Percentiles rank a stretch among this genome's conserved stretches.
These are phyloP conservation scores for Polytolypa hystricis DNA, from an alignment of 2,329 filamentous ascomycete genomes.

Conservation along the genomic window DNA sequence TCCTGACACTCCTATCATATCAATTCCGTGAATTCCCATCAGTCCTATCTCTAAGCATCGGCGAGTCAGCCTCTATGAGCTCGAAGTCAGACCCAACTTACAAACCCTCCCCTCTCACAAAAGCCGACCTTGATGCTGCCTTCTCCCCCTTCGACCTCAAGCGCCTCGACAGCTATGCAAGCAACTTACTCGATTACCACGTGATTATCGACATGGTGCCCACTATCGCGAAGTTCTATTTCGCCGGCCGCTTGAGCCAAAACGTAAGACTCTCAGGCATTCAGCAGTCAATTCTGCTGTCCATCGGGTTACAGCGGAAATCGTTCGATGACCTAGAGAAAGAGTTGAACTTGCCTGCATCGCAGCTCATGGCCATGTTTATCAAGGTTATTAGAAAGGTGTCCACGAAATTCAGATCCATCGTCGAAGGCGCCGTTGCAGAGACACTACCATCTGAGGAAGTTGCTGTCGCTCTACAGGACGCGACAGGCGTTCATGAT, in stretches of 20 bases:
- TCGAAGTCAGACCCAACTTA: slow-evolving; percentile 53
- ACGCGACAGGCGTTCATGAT: slow-evolving; percentile 53
- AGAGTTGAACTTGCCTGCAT: slow-evolving; percentile 61
- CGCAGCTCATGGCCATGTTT: slow-evolving; percentile 89
- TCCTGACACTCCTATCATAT: slow-evolving; percentile 79
- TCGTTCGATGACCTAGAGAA: slow-evolving; percentile 67
- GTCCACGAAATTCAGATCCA: slow-evolving; percentile 60
- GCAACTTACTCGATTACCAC: slow-evolving; percentile 96
- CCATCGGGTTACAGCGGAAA: slow-evolving; percentile 83
- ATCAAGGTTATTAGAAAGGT: slow-evolving; percentile 91
- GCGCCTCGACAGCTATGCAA: slow-evolving; percentile 86
- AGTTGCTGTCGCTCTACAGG: slow-evolving; percentile 18
- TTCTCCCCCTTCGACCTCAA: slow-evolving; percentile 92
- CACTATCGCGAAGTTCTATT: slow-evolving; percentile 70
- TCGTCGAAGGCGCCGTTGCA: slow-evolving; percentile 64
- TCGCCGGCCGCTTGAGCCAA: slow-evolving; percentile 60
- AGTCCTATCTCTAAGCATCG: slow-evolving; percentile 70
- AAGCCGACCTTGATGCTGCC: slow-evolving; percentile 61
- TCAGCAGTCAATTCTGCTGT: slow-evolving; percentile 79
- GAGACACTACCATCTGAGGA: slow-evolving; percentile 51
- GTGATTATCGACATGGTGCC: slow-evolving; percentile 91
- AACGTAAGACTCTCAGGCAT: slow-evolving; percentile 65
- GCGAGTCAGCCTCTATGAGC: slow-evolving; percentile 69
- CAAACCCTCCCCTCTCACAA: slow-evolving; percentile 49
- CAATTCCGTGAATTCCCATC: slow-evolving; percentile 78